Percentiles rank a stretch among this genome's conserved stretches.
Evolutionary conservation across 441 rosid genomes (phyloP).

Genomic region (Erysimum cheiri): DNA sequence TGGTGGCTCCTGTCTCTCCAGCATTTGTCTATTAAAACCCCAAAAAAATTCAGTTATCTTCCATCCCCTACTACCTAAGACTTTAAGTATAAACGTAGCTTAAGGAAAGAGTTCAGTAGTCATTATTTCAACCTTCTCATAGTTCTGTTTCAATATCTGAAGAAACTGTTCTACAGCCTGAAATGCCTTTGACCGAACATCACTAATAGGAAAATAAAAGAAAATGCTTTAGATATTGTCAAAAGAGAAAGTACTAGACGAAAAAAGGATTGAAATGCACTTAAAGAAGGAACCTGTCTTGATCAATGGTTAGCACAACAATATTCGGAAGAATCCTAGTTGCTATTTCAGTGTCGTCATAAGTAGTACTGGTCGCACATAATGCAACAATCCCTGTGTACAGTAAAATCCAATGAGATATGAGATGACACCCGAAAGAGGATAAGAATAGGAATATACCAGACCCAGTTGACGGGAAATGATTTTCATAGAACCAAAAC

Average conservation of each 20-base stretch:
- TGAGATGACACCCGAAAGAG: constrained; percentile 14
- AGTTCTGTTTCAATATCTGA: constrained; percentile 83
- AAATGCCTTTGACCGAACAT: constrained; percentile 93
- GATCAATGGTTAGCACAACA: constrained; percentile 89
- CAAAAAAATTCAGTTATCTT: constrained; percentile 7
- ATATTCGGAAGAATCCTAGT: constrained; percentile 92
- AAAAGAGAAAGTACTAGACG: constrained; percentile 9
- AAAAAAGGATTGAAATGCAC: constrained; percentile 16
- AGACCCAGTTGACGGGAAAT: constrained; percentile 1
- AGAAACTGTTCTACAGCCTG: constrained; percentile 95
- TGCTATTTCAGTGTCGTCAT: constrained; percentile 89
- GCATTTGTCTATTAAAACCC: constrained; percentile 55
- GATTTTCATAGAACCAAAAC: constrained; percentile 17
- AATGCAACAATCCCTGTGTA: constrained; percentile 94
- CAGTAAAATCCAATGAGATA: constrained; percentile 32
- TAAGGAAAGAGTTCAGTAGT: constrained; percentile 21
- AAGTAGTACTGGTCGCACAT: constrained; percentile 92
- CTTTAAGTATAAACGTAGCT: constrained; percentile 4
- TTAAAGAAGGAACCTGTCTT: constrained; percentile 72
- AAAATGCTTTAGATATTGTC: constrained; percentile 21
- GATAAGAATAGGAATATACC: constrained; percentile 14
- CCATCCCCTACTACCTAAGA: background rate
- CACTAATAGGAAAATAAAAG: constrained; percentile 58
- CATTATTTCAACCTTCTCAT: constrained; percentile 70
- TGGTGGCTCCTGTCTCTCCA: constrained; percentile 61